Base-by-base conservation (phyloP, 176 grass and related monocot species). In the Cenchrus americanus region DNA sequence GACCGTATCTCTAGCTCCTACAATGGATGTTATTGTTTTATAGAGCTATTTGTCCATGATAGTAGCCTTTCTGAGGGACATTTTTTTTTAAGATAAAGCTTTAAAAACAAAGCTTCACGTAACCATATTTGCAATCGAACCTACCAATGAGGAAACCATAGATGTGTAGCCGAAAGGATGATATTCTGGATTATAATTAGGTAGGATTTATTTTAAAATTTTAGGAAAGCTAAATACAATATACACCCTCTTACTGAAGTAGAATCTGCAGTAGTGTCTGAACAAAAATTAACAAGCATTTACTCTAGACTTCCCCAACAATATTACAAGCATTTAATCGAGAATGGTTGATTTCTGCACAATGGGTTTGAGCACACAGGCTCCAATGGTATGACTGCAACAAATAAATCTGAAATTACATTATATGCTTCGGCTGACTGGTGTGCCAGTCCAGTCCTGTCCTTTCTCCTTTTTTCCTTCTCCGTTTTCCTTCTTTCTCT, bases 11-110 rank as follows among this genome's bases (percentile, higher is more conserved):
- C 41, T 61, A 27, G 21, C 44, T 79, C 46, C 42, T 60, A 86
- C 10, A 41, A 10, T 71, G 66, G 46, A 79, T 78, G 27, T 48
- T 77, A 26, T 66, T 77, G 54, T 19, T 73, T 84, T 37, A 37
- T 37, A 37, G 60, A 49, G 42, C 7, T 21, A 21, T 59, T 50
- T 82, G 26, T 62, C 55, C 26, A 37, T 37, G 22, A 27, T 48
- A 55, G 12, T 64, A 47, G 10, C 40, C 47, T 47, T 70, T 47
- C 8, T 68, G 23, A 24, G 24, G 42, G 46, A 13, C 12, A 48
- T 48, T 71, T 71, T 70, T 71, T 70, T 44, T 71, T 18, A 17
- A 13, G 22, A 69, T n/a, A 44, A 44, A 22, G 21, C 5, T 46
- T 46, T 2, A 1, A 23, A 48, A 71, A 24, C 21, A 47, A 47